These are phyloP conservation scores for Beauveria australis DNA, from an alignment of 2,329 filamentous ascomycete genomes.

Conservation along the genomic window DNA sequence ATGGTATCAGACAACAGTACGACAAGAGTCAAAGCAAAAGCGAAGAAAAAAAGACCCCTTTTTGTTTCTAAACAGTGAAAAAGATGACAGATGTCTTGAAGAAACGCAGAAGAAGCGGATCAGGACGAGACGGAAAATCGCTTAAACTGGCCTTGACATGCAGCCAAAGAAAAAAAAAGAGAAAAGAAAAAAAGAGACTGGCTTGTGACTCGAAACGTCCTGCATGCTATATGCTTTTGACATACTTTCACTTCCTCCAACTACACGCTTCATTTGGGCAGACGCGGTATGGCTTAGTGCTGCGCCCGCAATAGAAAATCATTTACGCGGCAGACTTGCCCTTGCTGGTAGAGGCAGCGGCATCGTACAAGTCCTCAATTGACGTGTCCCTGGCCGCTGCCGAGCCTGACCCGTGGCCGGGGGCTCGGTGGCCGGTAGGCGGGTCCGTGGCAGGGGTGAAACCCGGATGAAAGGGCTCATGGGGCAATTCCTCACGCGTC, in stretches of 20 bases:
- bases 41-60: neutral
- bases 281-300: neutral
- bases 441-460: constrained; percentile 16
- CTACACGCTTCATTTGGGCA: neutral
- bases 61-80: neutral
- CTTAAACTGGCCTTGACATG: neutral
- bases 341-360: constrained; percentile 1
- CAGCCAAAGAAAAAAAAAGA: no score
- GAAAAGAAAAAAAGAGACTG: neutral
- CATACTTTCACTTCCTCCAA: neutral
- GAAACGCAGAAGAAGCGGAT: neutral
- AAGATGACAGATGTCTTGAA: neutral
- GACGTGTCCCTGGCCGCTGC: neutral
- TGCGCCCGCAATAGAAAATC: neutral
- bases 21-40: neutral
- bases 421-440: neutral
- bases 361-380: constrained; percentile 5
- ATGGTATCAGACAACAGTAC: constrained; percentile 1
- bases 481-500: constrained; percentile 19
- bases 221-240: neutral
- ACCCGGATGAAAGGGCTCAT: constrained; percentile 33
- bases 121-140: neutral
- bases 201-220: neutral
- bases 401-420: neutral
- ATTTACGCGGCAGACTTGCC: neutral